Conservation (phyloP, 202 grass and related monocot genomes). For the Musa balbisiana region DNA sequence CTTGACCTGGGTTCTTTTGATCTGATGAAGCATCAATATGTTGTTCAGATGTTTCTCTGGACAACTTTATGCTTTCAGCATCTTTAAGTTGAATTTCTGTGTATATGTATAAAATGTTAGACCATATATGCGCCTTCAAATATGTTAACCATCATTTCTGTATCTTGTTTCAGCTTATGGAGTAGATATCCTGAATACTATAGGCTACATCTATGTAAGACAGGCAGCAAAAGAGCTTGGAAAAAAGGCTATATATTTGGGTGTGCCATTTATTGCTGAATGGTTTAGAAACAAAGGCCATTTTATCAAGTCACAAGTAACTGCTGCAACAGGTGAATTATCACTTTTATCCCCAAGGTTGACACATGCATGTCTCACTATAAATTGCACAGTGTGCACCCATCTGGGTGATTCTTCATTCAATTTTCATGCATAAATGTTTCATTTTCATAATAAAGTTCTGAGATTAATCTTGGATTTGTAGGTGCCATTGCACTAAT, state of each 20-base stretch:
- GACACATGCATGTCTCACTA: neutral
- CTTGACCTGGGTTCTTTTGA: no score
- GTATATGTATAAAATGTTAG: no score
- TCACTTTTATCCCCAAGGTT: neutral
- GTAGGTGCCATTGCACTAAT: conserved; percentile 91
- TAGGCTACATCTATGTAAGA: conserved; percentile 94
- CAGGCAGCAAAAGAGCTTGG: conserved; percentile 99
- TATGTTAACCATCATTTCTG: no score
- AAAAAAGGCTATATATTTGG: conserved; percentile 88
- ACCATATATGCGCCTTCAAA: no score
- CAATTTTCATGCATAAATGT: neutral
- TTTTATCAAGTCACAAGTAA: conserved; percentile 98
- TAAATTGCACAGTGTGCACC: neutral
- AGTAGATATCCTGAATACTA: conserved; percentile 85
- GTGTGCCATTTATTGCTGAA: conserved; percentile 96
- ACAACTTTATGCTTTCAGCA: no score
- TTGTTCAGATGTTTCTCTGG: no score
- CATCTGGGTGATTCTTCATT: neutral
- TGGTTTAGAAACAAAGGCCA: conserved; percentile 99
- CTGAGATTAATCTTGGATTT: conserved; percentile 23
- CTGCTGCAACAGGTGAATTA: conserved; percentile 65
- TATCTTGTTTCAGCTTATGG: conserved; percentile 63
- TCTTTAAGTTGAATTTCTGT: no score
- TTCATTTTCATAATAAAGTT: neutral
- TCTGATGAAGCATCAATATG: no score